Evolutionary conservation across 2,329 filamentous ascomycete genomes (phyloP).

Genomic region (Penicillium verrucosum): DNA sequence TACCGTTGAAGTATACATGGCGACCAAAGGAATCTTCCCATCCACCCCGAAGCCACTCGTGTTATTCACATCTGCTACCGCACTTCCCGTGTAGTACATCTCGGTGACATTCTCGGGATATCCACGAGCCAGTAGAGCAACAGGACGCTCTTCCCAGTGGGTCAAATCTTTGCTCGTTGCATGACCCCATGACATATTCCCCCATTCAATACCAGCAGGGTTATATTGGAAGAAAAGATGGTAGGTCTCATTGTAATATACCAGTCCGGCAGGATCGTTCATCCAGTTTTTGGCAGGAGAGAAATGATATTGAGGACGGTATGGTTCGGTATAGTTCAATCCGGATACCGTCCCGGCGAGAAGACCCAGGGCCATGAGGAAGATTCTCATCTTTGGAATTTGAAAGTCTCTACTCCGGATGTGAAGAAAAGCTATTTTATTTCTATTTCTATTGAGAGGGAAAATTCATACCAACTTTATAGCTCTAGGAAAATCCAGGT

Average conservation of each 20-base stretch:
- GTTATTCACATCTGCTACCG: slow-evolving; percentile 61
- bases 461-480: not conserved
- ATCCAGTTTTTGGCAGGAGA: slow-evolving; percentile 9
- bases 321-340: slow-evolving; percentile 8
- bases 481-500: not conserved
- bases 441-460: not conserved
- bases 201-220: slow-evolving; percentile 20
- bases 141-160: slow-evolving; percentile 62
- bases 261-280: slow-evolving; percentile 23
- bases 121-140: slow-evolving; percentile 49
- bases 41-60: slow-evolving; percentile 64
- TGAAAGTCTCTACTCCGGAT: not conserved
- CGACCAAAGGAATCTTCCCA: slow-evolving; percentile 61
- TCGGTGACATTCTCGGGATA: slow-evolving; percentile 47
- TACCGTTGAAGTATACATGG: slow-evolving; percentile 53
- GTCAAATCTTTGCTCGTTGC: slow-evolving; percentile 40
- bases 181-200: slow-evolving; percentile 27
- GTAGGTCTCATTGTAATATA: slow-evolving; percentile 18
- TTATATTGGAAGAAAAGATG: slow-evolving; percentile 28
- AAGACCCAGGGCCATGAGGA: not conserved
- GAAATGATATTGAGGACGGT: slow-evolving; percentile 13
- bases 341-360: slow-evolving; percentile 7
- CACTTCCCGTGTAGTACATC: slow-evolving; percentile 54
- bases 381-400: not conserved
- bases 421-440: not conserved